Conservation (phyloP, 176 grass and related monocot species). For the Carex myosuroides region DNA sequence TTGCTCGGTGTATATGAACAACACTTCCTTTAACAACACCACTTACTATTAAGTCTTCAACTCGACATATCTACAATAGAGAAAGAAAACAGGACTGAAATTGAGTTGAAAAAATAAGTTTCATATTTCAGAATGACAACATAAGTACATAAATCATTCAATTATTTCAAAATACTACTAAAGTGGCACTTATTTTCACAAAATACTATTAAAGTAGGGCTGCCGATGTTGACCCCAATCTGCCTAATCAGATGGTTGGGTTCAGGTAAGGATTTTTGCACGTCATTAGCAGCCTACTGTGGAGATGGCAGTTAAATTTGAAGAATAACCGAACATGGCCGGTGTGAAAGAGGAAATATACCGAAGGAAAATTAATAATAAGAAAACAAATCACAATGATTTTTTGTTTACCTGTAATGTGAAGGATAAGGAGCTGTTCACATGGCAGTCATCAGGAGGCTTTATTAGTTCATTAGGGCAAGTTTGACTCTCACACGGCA, state of each 20-base stretch:
- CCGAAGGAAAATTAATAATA: neutral
- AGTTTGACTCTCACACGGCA: conserved; percentile 78
- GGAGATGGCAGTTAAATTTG: neutral
- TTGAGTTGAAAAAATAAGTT: neutral
- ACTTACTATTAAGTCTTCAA: conserved; percentile 84
- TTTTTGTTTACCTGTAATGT: conserved; percentile 65
- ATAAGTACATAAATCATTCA: neutral
- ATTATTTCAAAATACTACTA: neutral
- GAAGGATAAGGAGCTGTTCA: conserved; percentile 82
- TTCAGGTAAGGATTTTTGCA: neutral
- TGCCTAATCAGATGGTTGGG: neutral
- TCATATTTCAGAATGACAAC: neutral
- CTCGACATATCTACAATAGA: conserved; percentile 74
- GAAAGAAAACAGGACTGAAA: neutral
- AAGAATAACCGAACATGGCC: neutral
- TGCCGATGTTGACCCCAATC: neutral
- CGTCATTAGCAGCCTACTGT: neutral
- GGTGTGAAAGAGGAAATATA: neutral
- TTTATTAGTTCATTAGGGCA: conserved; percentile 90
- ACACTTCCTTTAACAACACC: conserved; percentile 81
- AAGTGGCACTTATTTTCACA: neutral
- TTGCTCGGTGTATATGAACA: conserved; percentile 97
- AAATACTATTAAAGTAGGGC: neutral
- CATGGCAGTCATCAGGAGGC: conserved; percentile 96
- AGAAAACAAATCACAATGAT: conserved; percentile 16